Conservation (phyloP, 352 stramenopile species). For the Phytophthora syringae region DNA sequence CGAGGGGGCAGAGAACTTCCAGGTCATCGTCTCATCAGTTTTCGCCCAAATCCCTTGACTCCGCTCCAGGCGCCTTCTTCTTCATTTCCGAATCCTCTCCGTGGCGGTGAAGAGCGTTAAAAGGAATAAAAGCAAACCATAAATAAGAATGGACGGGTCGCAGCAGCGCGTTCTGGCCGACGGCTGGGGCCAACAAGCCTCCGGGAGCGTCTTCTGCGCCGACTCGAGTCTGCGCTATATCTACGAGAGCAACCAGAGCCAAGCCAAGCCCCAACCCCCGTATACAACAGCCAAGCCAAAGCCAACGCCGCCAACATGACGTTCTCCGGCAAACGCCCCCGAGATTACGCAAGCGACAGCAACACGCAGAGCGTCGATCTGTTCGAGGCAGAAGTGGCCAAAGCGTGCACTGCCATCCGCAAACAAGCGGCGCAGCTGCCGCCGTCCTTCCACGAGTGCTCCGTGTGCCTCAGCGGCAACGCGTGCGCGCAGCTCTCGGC, state of each 20-base stretch:
- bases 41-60: constrained; percentile 4
- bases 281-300: constrained; percentile 15
- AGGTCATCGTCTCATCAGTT: constrained; percentile 6
- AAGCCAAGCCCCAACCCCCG: constrained; percentile 1
- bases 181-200: constrained; percentile 62
- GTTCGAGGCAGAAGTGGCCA: constrained; percentile 71
- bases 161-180: constrained; percentile 72
- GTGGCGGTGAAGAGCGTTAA: constrained; percentile 28
- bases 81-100: constrained; percentile 28
- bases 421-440: constrained; percentile 52
- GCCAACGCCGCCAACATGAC: constrained; percentile 18
- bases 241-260: constrained; percentile 57
- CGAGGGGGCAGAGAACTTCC: constrained; percentile 10
- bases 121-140: constrained; percentile 14
- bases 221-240: constrained; percentile 85
- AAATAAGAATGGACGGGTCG: constrained; percentile 24
- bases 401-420: constrained; percentile 57
- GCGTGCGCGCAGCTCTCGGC: constrained; percentile 70
- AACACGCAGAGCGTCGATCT: constrained; percentile 60
- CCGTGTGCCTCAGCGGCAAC: constrained; percentile 75
- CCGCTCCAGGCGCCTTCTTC: neutral
- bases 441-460: constrained; percentile 72
- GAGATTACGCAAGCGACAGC: constrained; percentile 30
- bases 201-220: constrained; percentile 79
- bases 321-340: constrained; percentile 37